Conservation (phyloP, 2,329 filamentous ascomycete species). For the Xylaria sp. region DNA sequence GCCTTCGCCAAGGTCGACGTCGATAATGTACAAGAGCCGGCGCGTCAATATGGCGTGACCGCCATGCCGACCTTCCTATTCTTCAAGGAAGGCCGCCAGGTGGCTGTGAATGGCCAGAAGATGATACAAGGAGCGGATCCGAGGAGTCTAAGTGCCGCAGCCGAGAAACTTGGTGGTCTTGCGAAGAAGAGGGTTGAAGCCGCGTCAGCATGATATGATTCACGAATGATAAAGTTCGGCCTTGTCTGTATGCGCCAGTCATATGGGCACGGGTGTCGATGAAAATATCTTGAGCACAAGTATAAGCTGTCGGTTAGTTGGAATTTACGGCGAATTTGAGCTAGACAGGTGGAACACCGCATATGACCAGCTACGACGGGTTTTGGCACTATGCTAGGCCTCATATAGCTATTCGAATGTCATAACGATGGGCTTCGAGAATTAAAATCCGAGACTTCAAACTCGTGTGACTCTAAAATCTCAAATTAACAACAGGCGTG, state of each 20-base stretch:
- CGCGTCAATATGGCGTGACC: slow-evolving; percentile 60
- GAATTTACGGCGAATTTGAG: not conserved
- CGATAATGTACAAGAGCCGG: slow-evolving; percentile 62
- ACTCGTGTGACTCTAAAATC: not conserved
- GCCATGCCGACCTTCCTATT: slow-evolving; percentile 70
- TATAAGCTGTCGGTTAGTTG: not conserved
- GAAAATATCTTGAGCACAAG: not conserved
- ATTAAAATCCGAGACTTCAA: not conserved
- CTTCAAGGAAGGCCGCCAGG: slow-evolving; percentile 64
- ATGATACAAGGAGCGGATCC: slow-evolving; percentile 54
- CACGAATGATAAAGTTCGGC: not conserved
- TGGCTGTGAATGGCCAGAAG: slow-evolving; percentile 53
- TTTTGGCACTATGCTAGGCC: not conserved
- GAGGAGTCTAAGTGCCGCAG: slow-evolving; percentile 47
- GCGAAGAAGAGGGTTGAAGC: slow-evolving; percentile 50
- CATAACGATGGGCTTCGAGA: not conserved
- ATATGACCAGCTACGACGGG: not conserved
- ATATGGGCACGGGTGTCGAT: not conserved
- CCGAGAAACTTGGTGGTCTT: slow-evolving; percentile 52
- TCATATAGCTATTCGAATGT: not conserved
- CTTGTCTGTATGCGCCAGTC: not conserved
- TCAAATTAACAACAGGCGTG: not conserved
- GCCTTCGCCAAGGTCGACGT: slow-evolving; percentile 70
- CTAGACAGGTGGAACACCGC: not conserved
- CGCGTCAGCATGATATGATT: slow-evolving; percentile 21